Conservation (phyloP, 352 stramenopile species). For the Phytopythium cucurbitacearum region DNA sequence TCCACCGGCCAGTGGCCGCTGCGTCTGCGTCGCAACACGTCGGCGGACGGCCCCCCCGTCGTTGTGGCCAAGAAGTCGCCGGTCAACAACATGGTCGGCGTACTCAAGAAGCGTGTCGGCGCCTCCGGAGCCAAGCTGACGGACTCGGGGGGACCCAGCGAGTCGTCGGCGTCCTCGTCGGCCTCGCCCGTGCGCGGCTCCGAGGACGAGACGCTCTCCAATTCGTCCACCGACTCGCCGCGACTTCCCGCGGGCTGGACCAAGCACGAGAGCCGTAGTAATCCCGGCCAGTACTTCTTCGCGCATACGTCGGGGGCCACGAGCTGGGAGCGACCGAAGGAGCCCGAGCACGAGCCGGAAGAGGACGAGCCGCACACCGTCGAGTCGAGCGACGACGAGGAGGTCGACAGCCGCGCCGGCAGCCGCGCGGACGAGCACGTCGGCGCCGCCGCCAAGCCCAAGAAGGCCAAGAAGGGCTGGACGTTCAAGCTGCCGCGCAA, state of each 20-base stretch:
- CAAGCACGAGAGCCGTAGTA: conserved; percentile 58
- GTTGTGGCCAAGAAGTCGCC: conserved; percentile 2
- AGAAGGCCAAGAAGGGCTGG: conserved; percentile 37
- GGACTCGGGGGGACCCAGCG: not conserved
- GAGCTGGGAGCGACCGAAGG: conserved; percentile 58
- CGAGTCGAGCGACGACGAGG: conserved; percentile 19
- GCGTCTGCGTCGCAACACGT: conserved; percentile 5
- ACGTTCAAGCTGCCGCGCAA: conserved; percentile 35
- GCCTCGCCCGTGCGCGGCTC: conserved; percentile 23
- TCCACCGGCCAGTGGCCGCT: conserved; percentile 1
- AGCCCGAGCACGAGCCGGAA: conserved; percentile 18
- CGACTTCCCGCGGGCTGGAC: conserved; percentile 32
- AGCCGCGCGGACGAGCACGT: conserved; percentile 24
- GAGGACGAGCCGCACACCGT: conserved; percentile 11
- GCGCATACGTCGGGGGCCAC: conserved; percentile 56
- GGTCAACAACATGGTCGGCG: conserved; percentile 18
- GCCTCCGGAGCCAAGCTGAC: conserved; percentile 6
- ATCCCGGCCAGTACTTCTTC: conserved; percentile 64
- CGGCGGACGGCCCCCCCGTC: not conserved
- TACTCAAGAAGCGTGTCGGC: conserved; percentile 27
- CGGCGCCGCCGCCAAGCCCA: conserved; percentile 23
- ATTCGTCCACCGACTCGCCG: not conserved
- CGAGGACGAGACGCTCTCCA: conserved; percentile 30
- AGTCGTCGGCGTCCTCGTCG: conserved; percentile 8
- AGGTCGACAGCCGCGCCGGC: conserved; percentile 1